Conservation (phyloP, 768 basidiomycete genomes). For the Boletus bicolor region DNA sequence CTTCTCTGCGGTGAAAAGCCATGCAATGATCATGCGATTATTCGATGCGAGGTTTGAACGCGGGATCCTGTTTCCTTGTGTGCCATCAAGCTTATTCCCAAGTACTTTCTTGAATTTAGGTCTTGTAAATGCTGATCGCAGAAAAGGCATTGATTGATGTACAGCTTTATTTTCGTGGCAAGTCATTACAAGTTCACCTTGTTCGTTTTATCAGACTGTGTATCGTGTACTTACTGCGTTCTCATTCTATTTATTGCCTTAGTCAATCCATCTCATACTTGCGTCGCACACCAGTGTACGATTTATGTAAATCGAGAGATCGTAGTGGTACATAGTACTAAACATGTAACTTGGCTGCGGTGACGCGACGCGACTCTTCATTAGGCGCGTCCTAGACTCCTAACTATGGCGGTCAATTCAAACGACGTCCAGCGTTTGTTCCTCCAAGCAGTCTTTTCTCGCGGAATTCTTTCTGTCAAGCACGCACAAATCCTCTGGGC, state of each 20-base stretch:
- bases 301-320: neutral
- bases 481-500: constrained; percentile 65
- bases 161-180: too few species aligned
- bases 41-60: neutral
- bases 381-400: neutral
- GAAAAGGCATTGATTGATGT: neutral
- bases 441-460: constrained; percentile 73
- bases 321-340: neutral
- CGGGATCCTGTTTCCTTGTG: neutral
- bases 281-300: neutral
- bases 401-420: constrained; percentile 41
- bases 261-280: neutral
- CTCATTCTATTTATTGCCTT: neutral
- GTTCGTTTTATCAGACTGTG: neutral
- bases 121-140: neutral
- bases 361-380: constrained; percentile 5
- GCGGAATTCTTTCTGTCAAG: constrained; percentile 60
- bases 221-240: too few species aligned
- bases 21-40: neutral
- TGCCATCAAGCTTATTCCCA: neutral
- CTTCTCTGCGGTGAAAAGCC: neutral
- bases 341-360: neutral
- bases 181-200: neutral
- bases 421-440: constrained; percentile 74
- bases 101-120: neutral